These are phyloP conservation scores for Phaeosphaeriaceae sp. DNA, from an alignment of 2,329 filamentous ascomycete genomes.

Conservation along the genomic window DNA sequence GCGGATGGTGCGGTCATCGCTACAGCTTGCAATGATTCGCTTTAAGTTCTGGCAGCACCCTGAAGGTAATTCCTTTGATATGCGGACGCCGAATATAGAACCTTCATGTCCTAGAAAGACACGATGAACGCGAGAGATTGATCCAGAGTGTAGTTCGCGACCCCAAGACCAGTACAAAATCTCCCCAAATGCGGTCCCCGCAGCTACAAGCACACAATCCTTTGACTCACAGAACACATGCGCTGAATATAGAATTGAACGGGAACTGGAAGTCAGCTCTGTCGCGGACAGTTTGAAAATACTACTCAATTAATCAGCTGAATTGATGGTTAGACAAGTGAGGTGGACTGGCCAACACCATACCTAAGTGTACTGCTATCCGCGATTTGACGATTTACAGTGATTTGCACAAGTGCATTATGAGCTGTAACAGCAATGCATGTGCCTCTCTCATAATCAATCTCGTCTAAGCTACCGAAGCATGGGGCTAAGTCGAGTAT, in stretches of 20 bases:
- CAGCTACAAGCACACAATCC: constrained; percentile 73
- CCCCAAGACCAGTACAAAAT: constrained; percentile 85
- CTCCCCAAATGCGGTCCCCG: constrained; percentile 93
- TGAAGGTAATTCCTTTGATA: constrained; percentile 60
- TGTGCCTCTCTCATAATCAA: constrained; percentile 5
- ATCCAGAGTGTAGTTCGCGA: constrained; percentile 28
- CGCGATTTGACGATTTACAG: constrained; percentile 17
- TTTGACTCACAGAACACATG: constrained; percentile 68
- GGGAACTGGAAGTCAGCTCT: constrained; percentile 67
- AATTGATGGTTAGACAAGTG: background rate
- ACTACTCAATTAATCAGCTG: constrained; percentile 1
- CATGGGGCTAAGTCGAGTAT: constrained; percentile 41
- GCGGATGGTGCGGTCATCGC: constrained; percentile 88
- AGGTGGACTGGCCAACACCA: constrained; percentile 11
- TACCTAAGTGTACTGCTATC: constrained; percentile 15
- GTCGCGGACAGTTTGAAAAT: constrained; percentile 48
- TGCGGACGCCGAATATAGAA: constrained; percentile 87
- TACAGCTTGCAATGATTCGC: constrained; percentile 85
- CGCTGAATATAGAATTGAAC: constrained; percentile 88
- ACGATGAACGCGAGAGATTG: constrained; percentile 55
- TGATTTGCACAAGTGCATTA: constrained; percentile 73
- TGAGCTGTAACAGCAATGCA: constrained; percentile 74
- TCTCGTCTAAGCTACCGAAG: constrained; percentile 15
- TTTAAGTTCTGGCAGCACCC: constrained; percentile 48
- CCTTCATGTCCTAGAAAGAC: constrained; percentile 79